These are phyloP conservation scores for Scleroderma citrinum DNA, from an alignment of 768 basidiomycete species.

Conservation along the genomic window DNA sequence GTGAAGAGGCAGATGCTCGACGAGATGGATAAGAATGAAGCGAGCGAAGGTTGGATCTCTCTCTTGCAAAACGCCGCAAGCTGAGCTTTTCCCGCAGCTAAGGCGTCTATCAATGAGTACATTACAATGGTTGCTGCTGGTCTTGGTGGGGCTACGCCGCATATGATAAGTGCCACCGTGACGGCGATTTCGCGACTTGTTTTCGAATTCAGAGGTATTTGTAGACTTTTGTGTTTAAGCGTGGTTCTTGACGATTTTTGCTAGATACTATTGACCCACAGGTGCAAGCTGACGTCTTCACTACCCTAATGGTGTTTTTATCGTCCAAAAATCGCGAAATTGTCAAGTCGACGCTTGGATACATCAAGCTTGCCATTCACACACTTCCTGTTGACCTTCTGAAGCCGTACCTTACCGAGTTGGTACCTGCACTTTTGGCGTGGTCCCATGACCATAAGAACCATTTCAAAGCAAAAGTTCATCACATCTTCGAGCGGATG, in stretches of 20 bases:
- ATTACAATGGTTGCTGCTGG: conserved; percentile 97
- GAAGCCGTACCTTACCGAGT: conserved; percentile 64
- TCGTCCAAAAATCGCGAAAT: conserved; percentile 95
- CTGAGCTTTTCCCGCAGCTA: conserved; percentile 33
- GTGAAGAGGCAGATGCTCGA: conserved; percentile 73
- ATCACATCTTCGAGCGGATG: conserved; percentile 96
- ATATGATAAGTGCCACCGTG: conserved; percentile 97
- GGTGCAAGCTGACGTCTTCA: conserved; percentile 80
- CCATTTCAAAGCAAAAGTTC: conserved; percentile 95
- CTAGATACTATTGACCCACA: conserved; percentile 62
- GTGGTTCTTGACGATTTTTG: neutral
- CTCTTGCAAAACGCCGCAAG: conserved; percentile 3
- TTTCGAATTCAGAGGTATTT: conserved; percentile 89
- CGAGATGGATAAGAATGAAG: conserved; percentile 73
- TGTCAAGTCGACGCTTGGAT: conserved; percentile 93
- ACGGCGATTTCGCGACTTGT: conserved; percentile 90
- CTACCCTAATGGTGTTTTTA: conserved; percentile 85
- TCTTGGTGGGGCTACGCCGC: conserved; percentile 85
- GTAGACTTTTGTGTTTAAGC: neutral
- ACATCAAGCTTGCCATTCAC: conserved; percentile 89
- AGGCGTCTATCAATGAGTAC: conserved; percentile 83
- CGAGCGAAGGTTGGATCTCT: conserved; percentile 31
- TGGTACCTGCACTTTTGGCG: conserved; percentile 79
- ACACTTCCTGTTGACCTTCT: conserved; percentile 68
- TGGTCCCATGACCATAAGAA: conserved; percentile 99